Evolutionary conservation across 495 filamentous ascomycete genomes (phyloP), one percentile per base, ranked within the genome.

Genomic region (Podospora fimiseda): DNA sequence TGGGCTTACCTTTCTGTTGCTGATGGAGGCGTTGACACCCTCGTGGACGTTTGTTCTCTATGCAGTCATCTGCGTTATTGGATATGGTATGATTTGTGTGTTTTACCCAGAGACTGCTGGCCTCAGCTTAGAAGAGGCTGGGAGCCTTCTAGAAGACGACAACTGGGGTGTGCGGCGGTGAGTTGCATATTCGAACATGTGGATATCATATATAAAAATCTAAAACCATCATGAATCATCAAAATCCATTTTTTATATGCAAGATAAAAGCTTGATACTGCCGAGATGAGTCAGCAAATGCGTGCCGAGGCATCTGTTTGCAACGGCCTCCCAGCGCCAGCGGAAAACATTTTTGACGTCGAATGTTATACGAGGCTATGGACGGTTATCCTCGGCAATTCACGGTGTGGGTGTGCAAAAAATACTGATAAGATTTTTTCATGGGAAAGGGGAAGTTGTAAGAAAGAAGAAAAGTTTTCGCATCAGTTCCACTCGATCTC

Each of bases 51-150:
- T 96, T 66, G 77, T 80, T 11, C 64, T 85, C 1, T 96, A 95
- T 68, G 81, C 87, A 0, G 51, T 70, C 0, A 73, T 95, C 19
- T 93, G 89, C 66, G 68, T 72, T 2, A 63, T 67, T 21, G 88
- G 88, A 0, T 92, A 86, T 78, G 51, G 78, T 30, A 73, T 71
- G 27, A 76, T 89, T 14, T 87, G 83, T 78, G 62, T 60, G 30
- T 84, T 89, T 36, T 96, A 95, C 67, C 90, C 89, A 1, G 90
- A 96, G 69, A 92, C 89, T 55, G 86, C 80, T 40, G 87, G 90
- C 0, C 64, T 95, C 58, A 81, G 79, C 51, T 74, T 96, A 20
- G 90, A 96, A 73, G 88, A 92, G 63, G 85, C 89, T 37, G 84
- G 88, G 47, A 77, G 68, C 15, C 70, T 95, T 48, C 73, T 95